Evolutionary conservation across 1,139 yeast species (phyloP).

Genomic region (Kodamaea sp.): DNA sequence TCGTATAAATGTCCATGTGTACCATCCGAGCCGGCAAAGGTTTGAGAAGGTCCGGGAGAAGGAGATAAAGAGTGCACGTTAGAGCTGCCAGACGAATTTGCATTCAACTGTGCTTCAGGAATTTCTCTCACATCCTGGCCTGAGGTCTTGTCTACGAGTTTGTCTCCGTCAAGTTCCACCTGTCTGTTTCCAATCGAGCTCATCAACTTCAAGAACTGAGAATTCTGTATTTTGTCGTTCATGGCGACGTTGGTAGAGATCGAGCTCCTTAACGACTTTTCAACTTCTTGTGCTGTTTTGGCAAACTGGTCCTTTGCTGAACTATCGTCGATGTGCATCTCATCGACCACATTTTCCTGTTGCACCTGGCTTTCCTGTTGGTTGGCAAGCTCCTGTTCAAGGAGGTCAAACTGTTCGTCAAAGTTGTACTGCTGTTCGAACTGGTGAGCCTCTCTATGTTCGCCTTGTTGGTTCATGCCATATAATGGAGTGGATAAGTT

Average conservation of each 20-base stretch:
- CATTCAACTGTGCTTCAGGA: not conserved
- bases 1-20: not conserved
- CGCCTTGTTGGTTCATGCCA: slow-evolving; percentile 12
- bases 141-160: slow-evolving; percentile 29
- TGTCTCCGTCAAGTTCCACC: slow-evolving; percentile 46
- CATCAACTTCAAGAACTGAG: slow-evolving; percentile 46
- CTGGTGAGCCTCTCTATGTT: slow-evolving; percentile 33
- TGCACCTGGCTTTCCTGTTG: slow-evolving; percentile 13
- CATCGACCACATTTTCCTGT: slow-evolving; percentile 7
- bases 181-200: slow-evolving; percentile 35
- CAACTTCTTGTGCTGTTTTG: slow-evolving; percentile 40
- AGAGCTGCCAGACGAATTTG: not conserved
- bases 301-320: slow-evolving; percentile 43
- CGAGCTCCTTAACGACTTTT: slow-evolving; percentile 29
- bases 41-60: not conserved
- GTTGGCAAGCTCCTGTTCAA: slow-evolving; percentile 33
- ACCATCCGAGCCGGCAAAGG: slow-evolving; percentile 3
- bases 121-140: slow-evolving; percentile 20
- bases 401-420: slow-evolving; percentile 37
- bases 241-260: slow-evolving; percentile 25
- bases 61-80: too few species aligned
- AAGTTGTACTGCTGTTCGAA: slow-evolving; percentile 14
- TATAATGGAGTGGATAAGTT: slow-evolving; percentile 17
- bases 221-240: slow-evolving; percentile 36
- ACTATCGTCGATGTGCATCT: slow-evolving; percentile 10